Conservation (phyloP, 768 basidiomycete genomes). For the Pleurotus salmoneostramineus region DNA sequence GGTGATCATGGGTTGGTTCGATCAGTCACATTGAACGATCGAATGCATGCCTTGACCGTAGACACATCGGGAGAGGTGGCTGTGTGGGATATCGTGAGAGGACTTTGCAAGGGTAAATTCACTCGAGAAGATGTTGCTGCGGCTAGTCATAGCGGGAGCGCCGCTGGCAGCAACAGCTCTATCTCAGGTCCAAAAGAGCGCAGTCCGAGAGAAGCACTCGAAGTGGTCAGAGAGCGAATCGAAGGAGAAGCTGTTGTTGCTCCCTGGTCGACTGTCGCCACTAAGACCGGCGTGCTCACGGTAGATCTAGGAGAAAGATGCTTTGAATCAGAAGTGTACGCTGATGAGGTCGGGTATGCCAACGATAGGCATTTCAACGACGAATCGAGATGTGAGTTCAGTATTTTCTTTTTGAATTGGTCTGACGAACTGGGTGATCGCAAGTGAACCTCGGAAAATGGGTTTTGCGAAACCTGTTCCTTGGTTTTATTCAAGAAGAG, state of each 20-base stretch:
- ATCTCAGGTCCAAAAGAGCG: conserved; percentile 38
- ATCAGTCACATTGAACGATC: conserved; percentile 79
- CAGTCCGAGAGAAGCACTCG: conserved; percentile 81
- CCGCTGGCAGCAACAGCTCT: conserved; percentile 29
- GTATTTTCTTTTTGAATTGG: conserved; percentile 5
- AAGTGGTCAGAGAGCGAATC: conserved; percentile 84
- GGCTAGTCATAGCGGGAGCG: conserved; percentile 47
- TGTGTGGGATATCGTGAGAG: conserved; percentile 88
- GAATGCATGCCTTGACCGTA: conserved; percentile 86
- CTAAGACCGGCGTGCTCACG: conserved; percentile 82
- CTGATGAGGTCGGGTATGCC: conserved; percentile 81
- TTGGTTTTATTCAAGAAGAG: conserved; percentile 72
- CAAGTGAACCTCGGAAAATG: conserved; percentile 92
- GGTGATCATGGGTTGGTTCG: conserved; percentile 85
- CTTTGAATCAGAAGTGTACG: conserved; percentile 94
- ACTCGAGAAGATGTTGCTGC: conserved; percentile 59
- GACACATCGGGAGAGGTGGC: conserved; percentile 87
- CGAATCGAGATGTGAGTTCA: conserved; percentile 71
- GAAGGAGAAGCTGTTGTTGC: conserved; percentile 89
- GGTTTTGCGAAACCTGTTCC: conserved; percentile 83
- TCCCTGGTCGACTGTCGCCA: conserved; percentile 87
- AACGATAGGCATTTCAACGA: conserved; percentile 62
- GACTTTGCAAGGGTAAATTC: conserved; percentile 72
- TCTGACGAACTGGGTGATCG: neutral
- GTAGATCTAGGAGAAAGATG: conserved; percentile 85